Evolutionary conservation across 2,329 filamentous ascomycete species (phyloP).

Genomic region (Aspergillus quadricinctus): DNA sequence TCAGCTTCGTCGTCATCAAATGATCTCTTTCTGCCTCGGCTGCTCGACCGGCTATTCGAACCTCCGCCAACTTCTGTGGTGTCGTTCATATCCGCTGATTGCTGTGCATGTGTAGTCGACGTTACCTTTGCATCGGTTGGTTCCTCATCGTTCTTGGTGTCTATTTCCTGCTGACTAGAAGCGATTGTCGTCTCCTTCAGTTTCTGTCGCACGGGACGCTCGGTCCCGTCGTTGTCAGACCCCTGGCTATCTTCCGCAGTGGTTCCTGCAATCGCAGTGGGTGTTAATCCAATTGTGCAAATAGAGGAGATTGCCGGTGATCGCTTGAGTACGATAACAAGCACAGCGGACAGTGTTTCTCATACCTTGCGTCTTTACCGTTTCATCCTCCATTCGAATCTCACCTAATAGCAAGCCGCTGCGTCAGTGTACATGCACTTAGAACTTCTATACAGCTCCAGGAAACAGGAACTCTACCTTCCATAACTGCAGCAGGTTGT

Average conservation of each 20-base stretch:
- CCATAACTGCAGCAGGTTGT: slow-evolving; percentile 5
- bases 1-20: slow-evolving; percentile 30
- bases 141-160: not conserved
- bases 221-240: slow-evolving; percentile 43
- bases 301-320: too few relatives aligned
- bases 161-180: slow-evolving; percentile 21
- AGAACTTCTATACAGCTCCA: not conserved
- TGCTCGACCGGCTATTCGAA: slow-evolving; percentile 17
- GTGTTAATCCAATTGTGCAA: not conserved
- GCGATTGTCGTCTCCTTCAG: slow-evolving; percentile 60
- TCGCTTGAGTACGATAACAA: not conserved
- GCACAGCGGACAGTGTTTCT: not conserved
- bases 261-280: slow-evolving; percentile 11
- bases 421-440: slow-evolving; percentile 1
- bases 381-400: slow-evolving; percentile 5
- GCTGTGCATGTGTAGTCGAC: slow-evolving; percentile 1
- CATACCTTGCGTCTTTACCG: slow-evolving; percentile 13
- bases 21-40: slow-evolving; percentile 32
- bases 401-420: slow-evolving; percentile 1
- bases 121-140: not conserved
- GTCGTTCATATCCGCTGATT: slow-evolving; percentile 9
- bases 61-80: slow-evolving; percentile 5
- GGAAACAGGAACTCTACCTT: slow-evolving; percentile 7
- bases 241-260: slow-evolving; percentile 25
- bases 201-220: slow-evolving; percentile 57